Conservation (phyloP, 176 grass and related monocot genomes). For the Paspalum notatum region DNA sequence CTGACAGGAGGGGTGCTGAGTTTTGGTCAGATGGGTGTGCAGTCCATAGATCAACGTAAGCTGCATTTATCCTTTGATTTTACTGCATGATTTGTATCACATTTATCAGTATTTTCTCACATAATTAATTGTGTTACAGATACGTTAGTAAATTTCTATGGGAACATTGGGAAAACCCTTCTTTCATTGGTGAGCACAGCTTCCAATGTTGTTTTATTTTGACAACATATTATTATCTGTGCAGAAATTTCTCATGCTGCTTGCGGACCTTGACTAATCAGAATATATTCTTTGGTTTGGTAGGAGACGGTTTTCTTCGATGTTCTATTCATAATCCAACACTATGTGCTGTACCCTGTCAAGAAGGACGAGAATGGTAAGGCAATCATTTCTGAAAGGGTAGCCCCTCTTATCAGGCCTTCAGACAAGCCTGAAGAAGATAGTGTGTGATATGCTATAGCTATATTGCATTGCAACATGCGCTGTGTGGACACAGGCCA, state of each 20-base stretch:
- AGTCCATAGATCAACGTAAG: constrained; percentile 93
- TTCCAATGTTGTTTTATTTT: neutral
- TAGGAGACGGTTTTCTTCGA: constrained; percentile 93
- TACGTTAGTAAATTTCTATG: constrained; percentile 90
- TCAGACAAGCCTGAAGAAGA: constrained; percentile 76
- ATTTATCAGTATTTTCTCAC: constrained; percentile 21
- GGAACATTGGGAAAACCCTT: constrained; percentile 93
- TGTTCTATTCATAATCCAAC: constrained; percentile 88
- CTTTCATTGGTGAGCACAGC: constrained; percentile 82
- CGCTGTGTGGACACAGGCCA: neutral
- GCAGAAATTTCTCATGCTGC: constrained; percentile 5
- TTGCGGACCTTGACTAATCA: constrained; percentile 23
- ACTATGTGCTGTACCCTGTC: constrained; percentile 83
- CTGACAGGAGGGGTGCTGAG: constrained; percentile 79
- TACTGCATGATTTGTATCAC: neutral
- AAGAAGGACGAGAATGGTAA: constrained; percentile 59
- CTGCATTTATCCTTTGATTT: constrained; percentile 9
- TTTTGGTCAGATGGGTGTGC: constrained; percentile 92
- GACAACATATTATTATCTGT: neutral
- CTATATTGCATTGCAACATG: neutral
- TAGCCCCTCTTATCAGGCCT: constrained; percentile 67
- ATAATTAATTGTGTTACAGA: constrained; percentile 58
- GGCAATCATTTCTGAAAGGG: constrained; percentile 62
- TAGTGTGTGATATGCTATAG: constrained; percentile 57
- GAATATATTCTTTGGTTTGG: constrained; percentile 38